Base-by-base conservation (phyloP, 495 filamentous ascomycete species). In the Amorphotheca resinae region DNA sequence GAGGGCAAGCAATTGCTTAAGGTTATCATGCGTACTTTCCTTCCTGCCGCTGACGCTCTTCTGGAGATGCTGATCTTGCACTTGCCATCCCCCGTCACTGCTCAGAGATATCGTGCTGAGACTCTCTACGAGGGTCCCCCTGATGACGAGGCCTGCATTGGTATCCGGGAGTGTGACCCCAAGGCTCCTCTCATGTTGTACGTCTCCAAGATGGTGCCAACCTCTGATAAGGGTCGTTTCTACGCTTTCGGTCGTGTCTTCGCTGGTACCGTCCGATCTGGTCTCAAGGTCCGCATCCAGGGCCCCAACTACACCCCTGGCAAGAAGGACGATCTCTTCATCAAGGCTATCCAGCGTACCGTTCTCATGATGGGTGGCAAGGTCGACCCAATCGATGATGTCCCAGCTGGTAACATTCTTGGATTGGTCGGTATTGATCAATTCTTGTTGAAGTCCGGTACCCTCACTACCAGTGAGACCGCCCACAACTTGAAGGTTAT, bases 211-310 rank as follows among this genome's bases (percentile, higher is more conserved):
- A 99, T 99, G 91, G 93, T 99, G 54, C 91, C 91, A 58, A 96
- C 91, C 50, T 89, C 87, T 60, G 91, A 99, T 63, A 96, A 95
- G 80, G 93, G 91, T 68, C 89, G 91, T 72, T 99, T 99, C 86
- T 99, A 94, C 73, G 91, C 91, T 66, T 99, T 99, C 73, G 91
- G 91, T 69, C 93, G 91, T 87, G 91, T 99, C 67, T 99, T 96
- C 78, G 68, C 93, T 51, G 91, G 91, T 79, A 95, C 87, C 60
- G 91, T 95, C 71, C 72, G 73, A 55, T 99, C 91, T 48, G 93
- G 93, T 68, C 70, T 99, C 56, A 96, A 96, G 79, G 91, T 99
- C 78, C 91, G 93, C 71, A 99, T 99, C 67, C 91, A 99, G 75
- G 91, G 91, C 52, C 91, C 91, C 60, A 95, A 96, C 80, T 99